Evolutionary conservation across 768 basidiomycete genomes (phyloP).

Genomic region (Tylopilus plumbeoviolaceoides): DNA sequence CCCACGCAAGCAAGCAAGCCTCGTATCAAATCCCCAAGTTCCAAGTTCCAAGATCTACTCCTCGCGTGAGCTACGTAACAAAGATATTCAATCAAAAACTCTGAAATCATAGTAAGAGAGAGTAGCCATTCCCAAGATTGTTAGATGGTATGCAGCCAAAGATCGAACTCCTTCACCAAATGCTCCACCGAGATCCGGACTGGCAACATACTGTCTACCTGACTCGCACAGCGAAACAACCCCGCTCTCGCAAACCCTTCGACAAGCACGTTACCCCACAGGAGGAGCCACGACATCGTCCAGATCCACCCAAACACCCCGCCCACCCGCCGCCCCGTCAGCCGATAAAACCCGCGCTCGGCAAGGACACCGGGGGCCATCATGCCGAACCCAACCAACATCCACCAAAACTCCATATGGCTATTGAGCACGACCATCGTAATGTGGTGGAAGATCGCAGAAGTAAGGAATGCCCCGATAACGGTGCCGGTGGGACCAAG

Average conservation of each 20-base stretch:
- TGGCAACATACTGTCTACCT: not conserved
- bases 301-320: not conserved
- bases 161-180: not conserved
- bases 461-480: not conserved
- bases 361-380: not conserved
- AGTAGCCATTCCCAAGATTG: not conserved
- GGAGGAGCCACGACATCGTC: not conserved
- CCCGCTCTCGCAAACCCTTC: not conserved
- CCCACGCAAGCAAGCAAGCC: no score
- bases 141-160: not conserved
- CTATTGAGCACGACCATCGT: not conserved
- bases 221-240: not conserved
- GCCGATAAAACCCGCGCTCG: not conserved
- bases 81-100: no score
- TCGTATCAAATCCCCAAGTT: no score
- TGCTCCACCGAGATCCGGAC: not conserved
- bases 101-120: no score
- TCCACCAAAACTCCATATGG: not conserved
- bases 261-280: not conserved
- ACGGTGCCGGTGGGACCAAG: not conserved
- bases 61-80: no score
- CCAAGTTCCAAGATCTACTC: no score
- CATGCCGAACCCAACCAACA: not conserved
- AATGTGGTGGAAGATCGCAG: not conserved
- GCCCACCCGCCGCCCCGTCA: not conserved